These are phyloP conservation scores for Ilex aquifolium DNA, from an alignment of 257 asterid species.

Conservation along the genomic window DNA sequence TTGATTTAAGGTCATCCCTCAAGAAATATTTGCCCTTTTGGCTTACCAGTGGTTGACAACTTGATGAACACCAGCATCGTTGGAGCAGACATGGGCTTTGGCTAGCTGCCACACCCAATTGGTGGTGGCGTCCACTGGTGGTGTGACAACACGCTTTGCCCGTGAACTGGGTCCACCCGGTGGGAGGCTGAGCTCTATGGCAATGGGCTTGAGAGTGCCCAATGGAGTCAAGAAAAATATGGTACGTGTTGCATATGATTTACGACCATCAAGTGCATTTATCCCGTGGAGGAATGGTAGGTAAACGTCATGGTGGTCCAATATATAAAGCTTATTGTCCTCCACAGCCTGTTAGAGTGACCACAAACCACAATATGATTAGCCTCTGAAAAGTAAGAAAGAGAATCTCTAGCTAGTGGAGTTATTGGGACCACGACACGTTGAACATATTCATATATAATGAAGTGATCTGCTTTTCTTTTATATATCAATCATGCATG, in stretches of 20 bases:
- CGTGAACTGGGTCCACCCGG: slow-evolving; percentile 34
- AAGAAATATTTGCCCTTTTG: background rate
- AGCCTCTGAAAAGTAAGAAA: slow-evolving; percentile 1
- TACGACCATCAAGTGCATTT: slow-evolving; percentile 84
- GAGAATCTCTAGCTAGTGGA: too few relatives aligned
- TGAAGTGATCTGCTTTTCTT: too few relatives aligned
- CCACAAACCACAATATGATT: background rate
- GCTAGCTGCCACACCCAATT: slow-evolving; percentile 90
- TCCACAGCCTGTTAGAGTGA: slow-evolving; percentile 61
- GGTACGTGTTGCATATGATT: slow-evolving; percentile 85
- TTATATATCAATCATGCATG: too few relatives aligned
- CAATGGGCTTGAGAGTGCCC: slow-evolving; percentile 82
- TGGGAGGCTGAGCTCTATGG: slow-evolving; percentile 89
- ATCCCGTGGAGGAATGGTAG: slow-evolving; percentile 72
- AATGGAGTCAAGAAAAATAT: slow-evolving; percentile 58
- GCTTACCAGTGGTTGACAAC: slow-evolving; percentile 92
- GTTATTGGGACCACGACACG: too few relatives aligned
- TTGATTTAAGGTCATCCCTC: too few relatives aligned
- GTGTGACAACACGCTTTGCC: slow-evolving; percentile 68
- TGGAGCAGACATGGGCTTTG: slow-evolving; percentile 88
- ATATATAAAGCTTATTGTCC: slow-evolving; percentile 53
- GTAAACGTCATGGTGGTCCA: slow-evolving; percentile 85
- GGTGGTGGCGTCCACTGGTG: slow-evolving; percentile 66
- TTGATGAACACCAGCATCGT: slow-evolving; percentile 99
- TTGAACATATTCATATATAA: too few relatives aligned